phyloP scores from a whole-genome alignment of 495 filamentous ascomycete species.

The Echria macrotheca region DNA sequence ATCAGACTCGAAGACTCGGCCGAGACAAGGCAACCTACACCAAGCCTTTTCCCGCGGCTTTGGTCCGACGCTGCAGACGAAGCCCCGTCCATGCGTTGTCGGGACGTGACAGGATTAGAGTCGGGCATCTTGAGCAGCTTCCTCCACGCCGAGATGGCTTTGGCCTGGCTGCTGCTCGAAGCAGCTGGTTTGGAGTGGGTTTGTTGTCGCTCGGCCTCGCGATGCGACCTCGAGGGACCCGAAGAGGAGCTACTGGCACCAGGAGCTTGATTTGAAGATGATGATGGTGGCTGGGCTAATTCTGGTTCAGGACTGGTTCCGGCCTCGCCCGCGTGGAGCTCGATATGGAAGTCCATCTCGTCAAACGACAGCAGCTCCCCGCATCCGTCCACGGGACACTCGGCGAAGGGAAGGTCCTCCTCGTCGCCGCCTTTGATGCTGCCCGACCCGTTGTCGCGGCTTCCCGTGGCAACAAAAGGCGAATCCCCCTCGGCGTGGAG shows the following conservation, averaged over 20 bases:
- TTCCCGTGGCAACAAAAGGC: conserved; percentile 42
- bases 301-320: conserved; percentile 36
- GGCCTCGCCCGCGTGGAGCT: conserved; percentile 63
- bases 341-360: conserved; percentile 66
- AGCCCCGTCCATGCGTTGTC: conserved; percentile 10
- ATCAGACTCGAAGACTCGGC: background rate
- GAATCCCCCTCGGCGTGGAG: conserved; percentile 48
- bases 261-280: too few relatives aligned
- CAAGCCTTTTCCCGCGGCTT: conserved; percentile 25
- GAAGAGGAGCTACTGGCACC: conserved; percentile 1
- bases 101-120: conserved; percentile 5
- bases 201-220: conserved; percentile 17
- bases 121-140: conserved; percentile 22
- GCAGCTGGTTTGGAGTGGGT: conserved; percentile 2
- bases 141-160: conserved; percentile 23
- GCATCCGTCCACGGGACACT: conserved; percentile 68
- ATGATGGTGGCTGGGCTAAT: background rate
- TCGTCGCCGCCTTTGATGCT: conserved; percentile 54
- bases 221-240: conserved; percentile 15
- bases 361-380: conserved; percentile 57
- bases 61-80: background rate
- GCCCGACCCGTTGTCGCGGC: background rate
- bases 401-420: conserved; percentile 47
- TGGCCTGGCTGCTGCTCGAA: conserved; percentile 13
- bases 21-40: conserved; percentile 2